Conservation (phyloP, 2,329 filamentous ascomycete species). For the Phaeoacremonium minimum region DNA sequence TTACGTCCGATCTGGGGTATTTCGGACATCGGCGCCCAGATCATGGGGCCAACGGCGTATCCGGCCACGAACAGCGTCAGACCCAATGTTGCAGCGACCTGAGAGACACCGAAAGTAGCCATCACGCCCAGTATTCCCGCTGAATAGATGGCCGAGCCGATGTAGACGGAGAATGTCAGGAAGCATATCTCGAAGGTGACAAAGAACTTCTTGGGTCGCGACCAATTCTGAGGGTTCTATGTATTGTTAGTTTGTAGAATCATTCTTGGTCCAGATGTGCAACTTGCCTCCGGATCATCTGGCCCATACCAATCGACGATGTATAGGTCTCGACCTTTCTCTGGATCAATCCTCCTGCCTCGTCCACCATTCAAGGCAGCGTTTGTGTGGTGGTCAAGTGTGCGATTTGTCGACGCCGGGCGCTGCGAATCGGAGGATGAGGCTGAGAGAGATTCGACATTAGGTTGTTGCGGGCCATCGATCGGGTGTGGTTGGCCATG, state of each 20-base stretch:
- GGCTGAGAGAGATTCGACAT: neutral
- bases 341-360: slow-evolving; percentile 32
- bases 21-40: slow-evolving; percentile 65
- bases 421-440: neutral
- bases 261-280: fast-evolving
- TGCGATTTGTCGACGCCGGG: neutral
- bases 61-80: slow-evolving; percentile 61
- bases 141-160: slow-evolving; percentile 41
- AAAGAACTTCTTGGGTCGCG: slow-evolving; percentile 27
- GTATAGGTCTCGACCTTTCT: slow-evolving; percentile 45
- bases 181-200: slow-evolving; percentile 19
- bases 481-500: slow-evolving; percentile 30
- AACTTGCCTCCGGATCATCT: slow-evolving; percentile 34
- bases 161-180: slow-evolving; percentile 54
- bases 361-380: slow-evolving; percentile 10
- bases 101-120: slow-evolving; percentile 45
- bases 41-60: slow-evolving; percentile 58
- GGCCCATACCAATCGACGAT: slow-evolving; percentile 47
- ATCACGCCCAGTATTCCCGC: slow-evolving; percentile 42
- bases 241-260: neutral
- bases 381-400: slow-evolving; percentile 3
- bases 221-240: slow-evolving; percentile 31
- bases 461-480: no score
- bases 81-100: slow-evolving; percentile 49
- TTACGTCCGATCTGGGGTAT: slow-evolving; percentile 64